Percentiles rank a stretch among this genome's conserved stretches.
These are phyloP conservation scores for Hypocrella siamensis DNA, from an alignment of 2,329 filamentous ascomycete species.

Conservation along the genomic window DNA sequence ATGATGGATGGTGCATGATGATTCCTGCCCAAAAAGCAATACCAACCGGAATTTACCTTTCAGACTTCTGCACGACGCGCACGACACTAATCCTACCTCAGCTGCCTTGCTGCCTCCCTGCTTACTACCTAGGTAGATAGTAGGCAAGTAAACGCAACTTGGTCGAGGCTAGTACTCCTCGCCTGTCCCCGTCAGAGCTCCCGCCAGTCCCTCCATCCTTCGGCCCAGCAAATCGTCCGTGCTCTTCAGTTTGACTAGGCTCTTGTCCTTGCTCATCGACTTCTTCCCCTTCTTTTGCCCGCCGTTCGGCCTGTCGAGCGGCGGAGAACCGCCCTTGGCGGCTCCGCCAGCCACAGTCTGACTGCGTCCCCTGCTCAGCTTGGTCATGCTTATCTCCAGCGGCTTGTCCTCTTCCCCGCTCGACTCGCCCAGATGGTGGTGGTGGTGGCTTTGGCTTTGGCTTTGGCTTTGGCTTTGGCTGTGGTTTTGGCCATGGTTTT, in stretches of 20 bases:
- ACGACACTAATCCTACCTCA: no score
- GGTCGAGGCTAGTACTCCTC: conserved; percentile 20
- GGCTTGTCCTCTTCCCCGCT: conserved; percentile 69
- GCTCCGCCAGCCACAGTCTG: conserved; percentile 12
- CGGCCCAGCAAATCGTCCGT: conserved; percentile 40
- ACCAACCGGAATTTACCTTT: no score
- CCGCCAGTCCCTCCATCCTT: conserved; percentile 42
- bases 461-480: no score
- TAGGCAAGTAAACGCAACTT: not conserved
- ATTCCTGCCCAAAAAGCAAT: no score
- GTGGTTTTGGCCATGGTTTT: no score
- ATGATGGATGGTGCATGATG: no score
- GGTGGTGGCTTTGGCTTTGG: conserved; percentile 12
- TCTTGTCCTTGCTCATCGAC: conserved; percentile 25
- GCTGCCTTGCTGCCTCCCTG: no score
- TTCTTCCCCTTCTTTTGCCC: conserved; percentile 11
- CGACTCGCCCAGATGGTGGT: conserved; percentile 32
- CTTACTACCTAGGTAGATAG: no score
- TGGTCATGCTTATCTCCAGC: conserved; percentile 62
- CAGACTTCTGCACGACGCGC: no score
- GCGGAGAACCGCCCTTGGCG: conserved; percentile 8
- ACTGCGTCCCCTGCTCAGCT: conserved; percentile 20
- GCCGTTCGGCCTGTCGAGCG: conserved; percentile 3
- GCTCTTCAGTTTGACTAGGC: conserved; percentile 37
- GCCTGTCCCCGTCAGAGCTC: conserved; percentile 32